phyloP scores from a whole-genome alignment of 2,329 filamentous ascomycete species.

The Penicillium sp. region DNA sequence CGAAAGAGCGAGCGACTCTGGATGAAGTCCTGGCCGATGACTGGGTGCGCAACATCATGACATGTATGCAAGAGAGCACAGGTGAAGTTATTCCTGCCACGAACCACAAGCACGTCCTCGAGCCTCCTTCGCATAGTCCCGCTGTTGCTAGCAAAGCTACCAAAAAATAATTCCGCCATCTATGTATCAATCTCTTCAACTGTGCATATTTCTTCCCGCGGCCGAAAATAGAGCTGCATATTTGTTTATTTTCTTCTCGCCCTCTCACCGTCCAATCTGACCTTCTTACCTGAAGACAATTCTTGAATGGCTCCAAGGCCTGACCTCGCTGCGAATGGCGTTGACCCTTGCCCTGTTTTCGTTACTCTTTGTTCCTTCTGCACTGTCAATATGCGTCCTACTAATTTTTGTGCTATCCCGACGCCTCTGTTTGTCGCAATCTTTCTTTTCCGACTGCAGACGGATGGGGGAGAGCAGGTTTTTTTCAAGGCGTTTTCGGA shows the following conservation, averaged over 20 bases:
- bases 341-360: background rate
- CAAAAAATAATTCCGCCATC: conserved; percentile 31
- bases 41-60: conserved; percentile 84
- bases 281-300: background rate
- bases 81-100: conserved; percentile 73
- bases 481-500: conserved; percentile 8
- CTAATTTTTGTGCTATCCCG: conserved; percentile 9
- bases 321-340: background rate
- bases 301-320: background rate
- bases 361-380: background rate
- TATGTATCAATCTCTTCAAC: conserved; percentile 22
- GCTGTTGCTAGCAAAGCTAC: conserved; percentile 40
- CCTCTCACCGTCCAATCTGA: conserved; percentile 6
- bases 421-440: background rate
- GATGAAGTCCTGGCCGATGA: conserved; percentile 83
- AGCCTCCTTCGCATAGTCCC: conserved; percentile 59
- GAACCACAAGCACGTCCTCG: conserved; percentile 83
- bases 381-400: conserved; percentile 4
- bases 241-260: conserved; percentile 7
- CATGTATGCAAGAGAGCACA: conserved; percentile 78
- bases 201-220: conserved; percentile 24
- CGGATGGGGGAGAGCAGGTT: background rate
- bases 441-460: background rate
- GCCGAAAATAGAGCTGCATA: background rate
- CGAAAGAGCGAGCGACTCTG: conserved; percentile 80